Conservation (phyloP, 2,329 filamentous ascomycete species). For the Helotiales sp. region DNA sequence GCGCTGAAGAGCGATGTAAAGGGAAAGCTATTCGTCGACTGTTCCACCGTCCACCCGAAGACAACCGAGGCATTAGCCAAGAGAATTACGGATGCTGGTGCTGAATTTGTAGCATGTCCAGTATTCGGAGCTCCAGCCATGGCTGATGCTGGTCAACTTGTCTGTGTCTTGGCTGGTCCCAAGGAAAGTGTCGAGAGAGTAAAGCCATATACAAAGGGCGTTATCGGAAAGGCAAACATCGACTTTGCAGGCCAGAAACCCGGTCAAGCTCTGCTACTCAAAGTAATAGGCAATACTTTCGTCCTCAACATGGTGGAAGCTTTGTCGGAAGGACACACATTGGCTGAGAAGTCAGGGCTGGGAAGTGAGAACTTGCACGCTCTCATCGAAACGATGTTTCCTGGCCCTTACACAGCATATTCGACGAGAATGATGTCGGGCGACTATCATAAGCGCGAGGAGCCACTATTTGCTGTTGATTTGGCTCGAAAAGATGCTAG, state of each 20-base stretch:
- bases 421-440: constrained; percentile 71
- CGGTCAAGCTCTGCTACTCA: constrained; percentile 69
- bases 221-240: constrained; percentile 68
- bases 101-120: constrained; percentile 70
- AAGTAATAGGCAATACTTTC: constrained; percentile 82
- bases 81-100: constrained; percentile 58
- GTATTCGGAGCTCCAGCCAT: constrained; percentile 70
- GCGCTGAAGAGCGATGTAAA: constrained; percentile 57
- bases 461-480: constrained; percentile 81
- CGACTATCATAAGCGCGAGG: constrained; percentile 73
- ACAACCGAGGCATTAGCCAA: constrained; percentile 68
- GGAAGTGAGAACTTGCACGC: constrained; percentile 68
- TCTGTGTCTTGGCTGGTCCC: constrained; percentile 72
- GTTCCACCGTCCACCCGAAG: constrained; percentile 84
- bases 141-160: constrained; percentile 68
- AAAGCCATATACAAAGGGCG: constrained; percentile 69
- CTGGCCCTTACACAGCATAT: constrained; percentile 74
- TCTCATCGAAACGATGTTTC: constrained; percentile 73
- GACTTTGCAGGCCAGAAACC: constrained; percentile 70
- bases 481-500: constrained; percentile 79
- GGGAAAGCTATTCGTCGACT: constrained; percentile 82
- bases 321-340: constrained; percentile 73
- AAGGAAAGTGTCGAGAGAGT: constrained; percentile 60
- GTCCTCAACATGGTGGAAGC: constrained; percentile 73
- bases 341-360: constrained; percentile 79